Evolutionary conservation across 208 protist genomes (phyloP), one percentile per base, ranked within the genome.

Genomic region (Zelonia costaricensis): DNA sequence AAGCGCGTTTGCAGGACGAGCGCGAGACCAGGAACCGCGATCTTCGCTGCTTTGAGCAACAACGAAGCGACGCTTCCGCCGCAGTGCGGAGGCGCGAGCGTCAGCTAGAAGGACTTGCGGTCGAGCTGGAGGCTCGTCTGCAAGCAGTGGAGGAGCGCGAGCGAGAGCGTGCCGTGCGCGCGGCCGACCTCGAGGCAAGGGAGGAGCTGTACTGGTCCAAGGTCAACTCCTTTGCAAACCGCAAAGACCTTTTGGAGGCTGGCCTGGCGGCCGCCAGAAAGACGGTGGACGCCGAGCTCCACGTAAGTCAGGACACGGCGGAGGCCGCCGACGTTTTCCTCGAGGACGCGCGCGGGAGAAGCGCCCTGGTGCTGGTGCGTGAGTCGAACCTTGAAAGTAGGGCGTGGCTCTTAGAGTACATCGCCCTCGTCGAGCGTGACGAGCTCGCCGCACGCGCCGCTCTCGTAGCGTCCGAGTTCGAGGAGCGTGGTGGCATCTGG

Each of bases 131-230:
- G 40, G n/a, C 28, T 4, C 65, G 57, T 23, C 33, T 65, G n/a
- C 27, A n/a, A 15, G 8, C 40, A 33, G 28, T 64, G 30, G 49
- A 72, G 28, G 42, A 36, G 13, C 57, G 43, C 7, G 65, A 72
- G 18, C 30, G 35, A 22, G 49, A 47, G 3, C 60, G 51, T 9
- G 31, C 48, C 1, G 49, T 55, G 25, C 30, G 51, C 36, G n/a
- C 51, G 0, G 16, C 57, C 3, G 25, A 31, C 0, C 40, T 72
- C 10, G 20, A 56, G 6, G 27, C 30, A 22, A 61, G 58, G 33
- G 51, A 53, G 35, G 40, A 55, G n/a, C 49, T 46, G 13, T 55
- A 64, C 28, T 53, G 57, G 40, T 2, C 39, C n/a, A n/a, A 33
- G 3, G 38, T 39, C 40, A 61, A 46, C 25, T 16, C 30, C 5